phyloP scores from a whole-genome alignment of 2,329 filamentous ascomycete species.

The Xylariales sp. region DNA sequence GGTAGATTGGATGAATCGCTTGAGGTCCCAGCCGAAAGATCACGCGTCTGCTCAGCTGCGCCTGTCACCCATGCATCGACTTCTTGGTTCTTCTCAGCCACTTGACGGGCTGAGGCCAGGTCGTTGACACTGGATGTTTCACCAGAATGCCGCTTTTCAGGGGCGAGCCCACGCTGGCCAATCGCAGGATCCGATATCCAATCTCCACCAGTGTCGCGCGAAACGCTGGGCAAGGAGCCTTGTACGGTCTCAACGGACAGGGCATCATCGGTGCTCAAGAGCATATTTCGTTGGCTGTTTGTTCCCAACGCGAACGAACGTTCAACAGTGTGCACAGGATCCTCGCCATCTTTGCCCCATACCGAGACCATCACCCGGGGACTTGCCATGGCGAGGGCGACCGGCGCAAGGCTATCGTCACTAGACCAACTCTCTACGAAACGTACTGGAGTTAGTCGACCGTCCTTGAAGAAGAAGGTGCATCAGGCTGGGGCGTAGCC shows the following conservation, averaged over 20 bases:
- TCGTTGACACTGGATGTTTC: constrained; percentile 48
- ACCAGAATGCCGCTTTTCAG: constrained; percentile 35
- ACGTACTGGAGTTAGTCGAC: too few species aligned
- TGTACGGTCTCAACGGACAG: constrained; percentile 18
- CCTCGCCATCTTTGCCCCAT: constrained; percentile 41
- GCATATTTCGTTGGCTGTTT: constrained; percentile 31
- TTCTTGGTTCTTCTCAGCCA: constrained; percentile 42
- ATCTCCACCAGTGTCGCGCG: constrained; percentile 35
- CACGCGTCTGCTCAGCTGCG: constrained; percentile 17
- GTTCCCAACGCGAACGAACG: constrained; percentile 30
- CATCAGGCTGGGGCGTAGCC: too few species aligned
- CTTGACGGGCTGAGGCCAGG: constrained; percentile 34
- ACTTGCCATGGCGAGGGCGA: constrained; percentile 40
- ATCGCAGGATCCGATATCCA: constrained; percentile 36
- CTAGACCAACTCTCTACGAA: constrained; percentile 44
- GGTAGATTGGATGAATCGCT: constrained; percentile 16
- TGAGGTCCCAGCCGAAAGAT: constrained; percentile 9
- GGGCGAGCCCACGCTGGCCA: constrained; percentile 43
- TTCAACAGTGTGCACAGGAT: constrained; percentile 34
- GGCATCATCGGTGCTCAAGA: constrained; percentile 36
- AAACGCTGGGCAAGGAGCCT: constrained; percentile 18
- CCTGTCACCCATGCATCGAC: constrained; percentile 46
- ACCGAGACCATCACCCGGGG: constrained; percentile 53
- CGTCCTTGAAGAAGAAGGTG: too few species aligned
- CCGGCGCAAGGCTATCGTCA: constrained; percentile 41